These are phyloP conservation scores for Fomitopsis palustris DNA, from an alignment of 1,284 basidiomycete genomes.

Conservation along the genomic window DNA sequence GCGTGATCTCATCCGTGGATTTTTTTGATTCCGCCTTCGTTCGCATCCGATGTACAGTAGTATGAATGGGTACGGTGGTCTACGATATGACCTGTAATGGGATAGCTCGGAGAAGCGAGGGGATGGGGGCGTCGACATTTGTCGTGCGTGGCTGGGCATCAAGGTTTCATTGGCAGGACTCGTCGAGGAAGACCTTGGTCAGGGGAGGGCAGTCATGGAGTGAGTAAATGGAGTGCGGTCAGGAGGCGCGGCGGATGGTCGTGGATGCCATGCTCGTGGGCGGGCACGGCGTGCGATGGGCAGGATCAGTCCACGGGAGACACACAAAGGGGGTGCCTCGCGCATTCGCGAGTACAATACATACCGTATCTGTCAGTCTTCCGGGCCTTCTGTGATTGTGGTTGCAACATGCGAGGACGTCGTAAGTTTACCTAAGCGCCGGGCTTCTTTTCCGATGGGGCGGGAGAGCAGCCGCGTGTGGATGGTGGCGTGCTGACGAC, in stretches of 20 bases:
- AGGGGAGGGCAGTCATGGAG: background rate
- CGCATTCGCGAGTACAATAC: slow-evolving; percentile 2
- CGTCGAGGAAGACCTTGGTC: background rate
- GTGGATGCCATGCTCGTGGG: background rate
- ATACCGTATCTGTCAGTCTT: slow-evolving; percentile 11
- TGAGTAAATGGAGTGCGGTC: background rate
- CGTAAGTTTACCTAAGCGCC: slow-evolving; percentile 30
- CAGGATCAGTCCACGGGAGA: slow-evolving; percentile 1
- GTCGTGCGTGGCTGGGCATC: slow-evolving; percentile 2
- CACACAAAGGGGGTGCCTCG: background rate
- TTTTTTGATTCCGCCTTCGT: slow-evolving; percentile 5
- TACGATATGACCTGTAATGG: slow-evolving; percentile 3
- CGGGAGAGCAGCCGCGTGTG: background rate
- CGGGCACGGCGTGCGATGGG: background rate
- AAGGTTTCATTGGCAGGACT: background rate
- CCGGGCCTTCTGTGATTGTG: slow-evolving; percentile 12
- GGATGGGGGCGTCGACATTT: background rate
- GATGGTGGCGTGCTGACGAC: background rate
- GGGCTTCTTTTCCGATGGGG: slow-evolving; percentile 7
- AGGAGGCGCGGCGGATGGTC: background rate
- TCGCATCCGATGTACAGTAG: background rate
- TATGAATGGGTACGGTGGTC: background rate
- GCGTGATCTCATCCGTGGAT: background rate
- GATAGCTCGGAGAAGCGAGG: background rate
- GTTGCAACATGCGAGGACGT: slow-evolving; percentile 18